Evolutionary conservation across 768 basidiomycete genomes (phyloP).

Genomic region (Russula olivacea): DNA sequence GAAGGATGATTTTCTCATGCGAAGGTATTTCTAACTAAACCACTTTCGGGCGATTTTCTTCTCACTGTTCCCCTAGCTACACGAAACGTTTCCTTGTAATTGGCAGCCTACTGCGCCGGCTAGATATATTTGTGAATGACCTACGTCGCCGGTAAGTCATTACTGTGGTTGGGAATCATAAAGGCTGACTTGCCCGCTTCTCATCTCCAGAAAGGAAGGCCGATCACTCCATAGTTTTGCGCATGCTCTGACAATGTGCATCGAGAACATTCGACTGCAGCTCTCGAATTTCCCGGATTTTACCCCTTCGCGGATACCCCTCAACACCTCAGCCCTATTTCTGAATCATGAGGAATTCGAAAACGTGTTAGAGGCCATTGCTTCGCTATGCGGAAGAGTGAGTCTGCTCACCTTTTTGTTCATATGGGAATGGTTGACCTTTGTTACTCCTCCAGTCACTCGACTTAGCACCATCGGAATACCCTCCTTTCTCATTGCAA

Average conservation of each 20-base stretch:
- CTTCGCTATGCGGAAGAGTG: conserved; percentile 56
- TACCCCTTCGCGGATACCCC: conserved; percentile 2
- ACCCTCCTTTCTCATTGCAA: conserved; percentile 21
- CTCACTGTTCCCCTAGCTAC: conserved; percentile 37
- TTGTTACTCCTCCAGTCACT: conserved; percentile 17
- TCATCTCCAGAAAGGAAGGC: conserved; percentile 14
- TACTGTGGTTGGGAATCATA: neutral
- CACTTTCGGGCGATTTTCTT: neutral
- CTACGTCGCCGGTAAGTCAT: conserved; percentile 47
- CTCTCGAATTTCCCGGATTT: conserved; percentile 18
- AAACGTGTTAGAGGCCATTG: conserved; percentile 38
- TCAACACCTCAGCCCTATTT: conserved; percentile 28
- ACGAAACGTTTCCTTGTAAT: conserved; percentile 59
- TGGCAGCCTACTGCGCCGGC: conserved; percentile 59
- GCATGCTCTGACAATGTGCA: conserved; percentile 28
- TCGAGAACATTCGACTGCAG: conserved; percentile 27
- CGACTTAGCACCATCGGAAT: conserved; percentile 17
- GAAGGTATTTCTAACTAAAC: conserved; percentile 39
- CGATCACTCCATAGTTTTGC: conserved; percentile 30
- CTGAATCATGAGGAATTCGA: conserved; percentile 27
- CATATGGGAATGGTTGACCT: neutral
- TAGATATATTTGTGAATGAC: conserved; percentile 48
- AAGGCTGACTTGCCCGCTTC: neutral
- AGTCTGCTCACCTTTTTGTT: conserved; percentile 24
- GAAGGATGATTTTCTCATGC: conserved; percentile 49